Conservation (phyloP, 352 stramenopile genomes). For the Pythium phragmitis region DNA sequence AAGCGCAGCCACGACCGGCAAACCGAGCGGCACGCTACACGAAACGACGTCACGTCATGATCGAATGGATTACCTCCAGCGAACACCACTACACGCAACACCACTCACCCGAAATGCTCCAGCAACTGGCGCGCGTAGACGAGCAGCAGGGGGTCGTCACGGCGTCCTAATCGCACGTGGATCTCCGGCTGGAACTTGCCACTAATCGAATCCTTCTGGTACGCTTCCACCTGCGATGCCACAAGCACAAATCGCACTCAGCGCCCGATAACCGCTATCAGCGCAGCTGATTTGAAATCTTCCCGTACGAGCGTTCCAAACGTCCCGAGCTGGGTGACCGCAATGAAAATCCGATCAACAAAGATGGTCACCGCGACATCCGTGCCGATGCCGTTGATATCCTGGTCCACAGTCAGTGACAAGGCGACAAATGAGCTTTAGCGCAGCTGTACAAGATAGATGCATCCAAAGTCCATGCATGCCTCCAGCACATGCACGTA, state of each 20-base stretch:
- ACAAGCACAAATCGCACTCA: background rate
- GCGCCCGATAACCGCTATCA: background rate
- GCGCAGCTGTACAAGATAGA: background rate
- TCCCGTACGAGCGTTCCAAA: constrained; percentile 71
- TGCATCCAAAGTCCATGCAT: background rate
- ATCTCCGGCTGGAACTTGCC: constrained; percentile 79
- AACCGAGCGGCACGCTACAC: constrained; percentile 52
- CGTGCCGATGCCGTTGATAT: constrained; percentile 71
- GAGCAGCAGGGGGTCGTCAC: constrained; percentile 79
- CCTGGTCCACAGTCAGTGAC: constrained; percentile 28
- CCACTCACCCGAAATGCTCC: constrained; percentile 73
- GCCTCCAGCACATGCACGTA: background rate
- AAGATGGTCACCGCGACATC: constrained; percentile 80
- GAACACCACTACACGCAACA: background rate
- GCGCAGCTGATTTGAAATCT: background rate
- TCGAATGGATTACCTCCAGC: background rate
- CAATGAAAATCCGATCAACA: constrained; percentile 78
- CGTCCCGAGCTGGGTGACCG: constrained; percentile 74
- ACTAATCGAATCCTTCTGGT: constrained; percentile 75
- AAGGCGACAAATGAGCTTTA: background rate
- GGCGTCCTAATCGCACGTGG: constrained; percentile 67
- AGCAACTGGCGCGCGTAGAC: constrained; percentile 83
- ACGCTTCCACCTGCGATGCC: constrained; percentile 53
- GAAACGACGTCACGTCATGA: background rate
- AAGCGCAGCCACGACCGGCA: constrained; percentile 70